Percentiles rank a stretch among this genome's conserved stretches.
These are phyloP conservation scores for Penstemon davidsonii DNA, from an alignment of 257 asterid species.

Conservation along the genomic window DNA sequence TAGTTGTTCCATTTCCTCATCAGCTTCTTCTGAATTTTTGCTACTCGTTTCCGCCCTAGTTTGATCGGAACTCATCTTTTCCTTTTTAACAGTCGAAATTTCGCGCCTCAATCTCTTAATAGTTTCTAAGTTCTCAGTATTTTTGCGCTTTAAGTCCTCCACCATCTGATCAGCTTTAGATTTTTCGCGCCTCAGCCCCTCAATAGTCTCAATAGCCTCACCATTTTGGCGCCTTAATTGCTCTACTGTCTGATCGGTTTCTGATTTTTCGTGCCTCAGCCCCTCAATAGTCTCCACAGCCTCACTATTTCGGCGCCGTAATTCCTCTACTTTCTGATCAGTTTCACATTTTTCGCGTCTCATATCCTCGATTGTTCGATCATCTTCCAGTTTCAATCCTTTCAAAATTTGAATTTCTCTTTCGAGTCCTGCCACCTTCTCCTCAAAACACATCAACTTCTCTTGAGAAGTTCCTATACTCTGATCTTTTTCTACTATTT, in stretches of 20 bases:
- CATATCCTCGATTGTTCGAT: neutral
- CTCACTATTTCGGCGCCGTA: neutral
- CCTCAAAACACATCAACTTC: neutral
- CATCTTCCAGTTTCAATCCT: neutral
- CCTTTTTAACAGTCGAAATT: neutral
- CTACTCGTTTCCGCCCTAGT: too few species aligned
- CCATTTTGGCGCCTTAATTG: neutral
- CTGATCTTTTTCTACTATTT: neutral
- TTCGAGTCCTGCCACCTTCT: neutral
- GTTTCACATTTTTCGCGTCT: neutral
- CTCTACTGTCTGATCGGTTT: neutral
- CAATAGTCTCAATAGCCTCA: neutral
- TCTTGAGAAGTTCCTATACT: neutral
- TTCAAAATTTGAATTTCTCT: conserved; percentile 16
- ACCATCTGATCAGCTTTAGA: neutral
- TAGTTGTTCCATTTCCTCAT: neutral
- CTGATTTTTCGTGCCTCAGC: neutral
- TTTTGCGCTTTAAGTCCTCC: neutral
- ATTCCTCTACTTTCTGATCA: neutral
- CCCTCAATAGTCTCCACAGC: neutral
- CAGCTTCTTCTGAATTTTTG: too few species aligned
- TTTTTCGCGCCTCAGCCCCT: neutral
- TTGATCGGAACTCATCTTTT: too few species aligned
- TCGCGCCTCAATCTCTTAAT: neutral
- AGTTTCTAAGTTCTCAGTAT: neutral